phyloP scores from a whole-genome alignment of 306 rosid genomes.

The Calophaca sinica region DNA sequence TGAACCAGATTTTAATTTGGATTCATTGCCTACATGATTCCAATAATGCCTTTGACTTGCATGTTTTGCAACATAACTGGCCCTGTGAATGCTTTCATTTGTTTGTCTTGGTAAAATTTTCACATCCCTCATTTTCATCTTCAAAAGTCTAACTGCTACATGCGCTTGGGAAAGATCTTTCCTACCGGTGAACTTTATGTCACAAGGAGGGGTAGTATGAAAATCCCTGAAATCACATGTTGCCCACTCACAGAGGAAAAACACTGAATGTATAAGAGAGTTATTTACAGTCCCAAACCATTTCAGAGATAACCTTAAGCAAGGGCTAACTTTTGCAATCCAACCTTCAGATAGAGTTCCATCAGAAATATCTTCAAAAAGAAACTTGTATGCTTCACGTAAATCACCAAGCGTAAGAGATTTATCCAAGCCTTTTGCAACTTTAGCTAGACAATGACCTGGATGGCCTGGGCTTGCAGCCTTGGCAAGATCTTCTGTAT shows the following conservation, averaged over 20 bases:
- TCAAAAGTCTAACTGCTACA: slow-evolving; percentile 76
- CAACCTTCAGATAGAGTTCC: slow-evolving; percentile 70
- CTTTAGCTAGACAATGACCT: slow-evolving; percentile 80
- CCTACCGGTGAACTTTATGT: slow-evolving; percentile 78
- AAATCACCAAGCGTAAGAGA: slow-evolving; percentile 84
- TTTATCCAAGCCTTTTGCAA: slow-evolving; percentile 75
- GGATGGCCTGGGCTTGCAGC: slow-evolving; percentile 77
- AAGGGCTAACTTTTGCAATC: slow-evolving; percentile 80
- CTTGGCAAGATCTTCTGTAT: slow-evolving; percentile 73
- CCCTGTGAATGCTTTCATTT: slow-evolving; percentile 48
- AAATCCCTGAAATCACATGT: slow-evolving; percentile 93
- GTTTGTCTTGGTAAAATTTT: slow-evolving; percentile 53
- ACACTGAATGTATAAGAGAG: slow-evolving; percentile 74
- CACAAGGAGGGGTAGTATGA: slow-evolving; percentile 62
- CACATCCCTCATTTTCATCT: slow-evolving; percentile 69
- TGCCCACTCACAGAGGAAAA: slow-evolving; percentile 98
- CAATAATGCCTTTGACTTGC: slow-evolving; percentile 53
- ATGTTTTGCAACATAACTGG: slow-evolving; percentile 50
- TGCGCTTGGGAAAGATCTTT: slow-evolving; percentile 85
- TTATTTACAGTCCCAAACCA: slow-evolving; percentile 75
- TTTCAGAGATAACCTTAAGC: slow-evolving; percentile 83
- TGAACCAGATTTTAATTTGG: slow-evolving; percentile 51
- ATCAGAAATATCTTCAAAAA: slow-evolving; percentile 81
- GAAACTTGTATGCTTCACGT: slow-evolving; percentile 63
- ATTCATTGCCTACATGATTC: slow-evolving; percentile 45